Percentiles rank a stretch among this genome's conserved stretches.
Evolutionary conservation across 208 protist genomes (phyloP).

Genomic region (Trypanosoma platydactyli): DNA sequence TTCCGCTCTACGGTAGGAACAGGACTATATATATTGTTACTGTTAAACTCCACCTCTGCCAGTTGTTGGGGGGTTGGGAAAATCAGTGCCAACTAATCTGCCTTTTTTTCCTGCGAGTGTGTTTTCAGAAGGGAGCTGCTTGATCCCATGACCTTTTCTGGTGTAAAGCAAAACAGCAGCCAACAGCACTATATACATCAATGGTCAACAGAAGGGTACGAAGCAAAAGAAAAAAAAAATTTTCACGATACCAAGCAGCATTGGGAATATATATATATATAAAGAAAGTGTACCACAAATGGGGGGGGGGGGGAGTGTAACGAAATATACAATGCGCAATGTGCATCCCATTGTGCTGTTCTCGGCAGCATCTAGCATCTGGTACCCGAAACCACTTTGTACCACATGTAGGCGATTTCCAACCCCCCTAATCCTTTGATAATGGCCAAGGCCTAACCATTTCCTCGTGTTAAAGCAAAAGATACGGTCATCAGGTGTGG

Average conservation of each 20-base stretch:
- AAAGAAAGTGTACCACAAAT: conserved; percentile 21
- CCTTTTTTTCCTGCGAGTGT: no score
- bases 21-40: no score
- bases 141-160: not conserved
- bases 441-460: conserved; percentile 17
- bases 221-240: conserved; percentile 17
- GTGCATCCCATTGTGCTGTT: conserved; percentile 7
- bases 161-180: not conserved
- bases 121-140: no score
- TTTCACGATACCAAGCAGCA: not conserved
- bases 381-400: conserved; percentile 23
- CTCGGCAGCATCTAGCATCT: conserved; percentile 19
- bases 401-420: conserved; percentile 18
- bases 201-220: conserved; percentile 8
- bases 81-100: no score
- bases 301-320: not conserved
- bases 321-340: conserved; percentile 19
- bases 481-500: conserved; percentile 25
- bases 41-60: no score
- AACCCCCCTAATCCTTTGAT: conserved; percentile 6
- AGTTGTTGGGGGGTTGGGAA: no score
- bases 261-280: not conserved
- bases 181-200: not conserved
- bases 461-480: conserved; percentile 26
- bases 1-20: not conserved